These are phyloP conservation scores for Graphiopsis chlorocephala DNA, from an alignment of 2,329 filamentous ascomycete genomes.

Conservation along the genomic window DNA sequence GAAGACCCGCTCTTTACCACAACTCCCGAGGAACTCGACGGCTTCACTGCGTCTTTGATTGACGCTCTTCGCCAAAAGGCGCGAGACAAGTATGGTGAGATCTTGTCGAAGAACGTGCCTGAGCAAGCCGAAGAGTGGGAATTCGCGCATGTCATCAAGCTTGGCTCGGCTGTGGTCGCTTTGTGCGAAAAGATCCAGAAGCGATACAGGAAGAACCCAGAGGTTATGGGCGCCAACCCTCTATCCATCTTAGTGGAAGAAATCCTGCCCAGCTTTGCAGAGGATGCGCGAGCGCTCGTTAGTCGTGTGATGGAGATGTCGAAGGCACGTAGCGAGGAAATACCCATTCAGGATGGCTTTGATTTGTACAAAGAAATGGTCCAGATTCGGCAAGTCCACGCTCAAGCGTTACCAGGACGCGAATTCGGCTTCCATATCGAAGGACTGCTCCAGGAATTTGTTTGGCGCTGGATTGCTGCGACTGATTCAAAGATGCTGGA, in stretches of 20 bases:
- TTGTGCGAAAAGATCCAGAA: constrained; percentile 88
- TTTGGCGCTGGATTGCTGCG: constrained; percentile 88
- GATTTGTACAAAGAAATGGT: constrained; percentile 87
- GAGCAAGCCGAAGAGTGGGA: constrained; percentile 81
- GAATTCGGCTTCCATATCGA: constrained; percentile 88
- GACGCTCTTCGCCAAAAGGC: constrained; percentile 72
- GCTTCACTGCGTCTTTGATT: constrained; percentile 70
- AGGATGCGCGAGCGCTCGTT: constrained; percentile 83
- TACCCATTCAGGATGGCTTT: constrained; percentile 89
- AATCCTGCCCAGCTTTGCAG: constrained; percentile 84
- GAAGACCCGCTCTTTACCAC: constrained; percentile 72
- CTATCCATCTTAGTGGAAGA: constrained; percentile 74
- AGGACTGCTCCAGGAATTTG: constrained; percentile 80
- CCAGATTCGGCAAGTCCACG: constrained; percentile 78
- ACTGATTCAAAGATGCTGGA: constrained; percentile 76
- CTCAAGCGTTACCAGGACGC: constrained; percentile 65
- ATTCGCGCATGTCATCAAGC: constrained; percentile 82
- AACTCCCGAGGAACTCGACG: constrained; percentile 65
- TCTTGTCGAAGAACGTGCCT: constrained; percentile 77
- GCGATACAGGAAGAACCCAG: constrained; percentile 81
- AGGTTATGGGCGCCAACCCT: constrained; percentile 75
- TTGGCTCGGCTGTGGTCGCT: constrained; percentile 82
- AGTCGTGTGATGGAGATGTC: constrained; percentile 73
- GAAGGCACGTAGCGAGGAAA: constrained; percentile 66
- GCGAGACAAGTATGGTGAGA: constrained; percentile 71